Percentiles rank a stretch among this genome's conserved stretches.
These are phyloP conservation scores for Hygrophoropsis aurantiaca DNA, from an alignment of 768 basidiomycete species.

Conservation along the genomic window DNA sequence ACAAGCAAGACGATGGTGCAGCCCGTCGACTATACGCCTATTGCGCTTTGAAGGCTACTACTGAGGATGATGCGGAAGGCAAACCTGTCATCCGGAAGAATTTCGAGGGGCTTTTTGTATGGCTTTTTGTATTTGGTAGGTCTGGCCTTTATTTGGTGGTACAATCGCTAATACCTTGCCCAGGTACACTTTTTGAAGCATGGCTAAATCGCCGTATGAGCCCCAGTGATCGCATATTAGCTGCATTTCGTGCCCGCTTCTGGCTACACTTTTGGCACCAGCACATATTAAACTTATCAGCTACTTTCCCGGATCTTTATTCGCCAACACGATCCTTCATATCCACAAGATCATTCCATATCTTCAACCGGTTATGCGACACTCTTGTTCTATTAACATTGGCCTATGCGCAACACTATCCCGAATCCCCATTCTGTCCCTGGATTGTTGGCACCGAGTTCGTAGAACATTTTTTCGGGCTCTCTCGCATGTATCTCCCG, in stretches of 20 bases:
- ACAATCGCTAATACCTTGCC: too few relatives aligned
- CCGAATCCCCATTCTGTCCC: slow-evolving; percentile 21
- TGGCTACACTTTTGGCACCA: too few relatives aligned
- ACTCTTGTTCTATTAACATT: slow-evolving; percentile 17
- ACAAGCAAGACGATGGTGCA: slow-evolving; percentile 32
- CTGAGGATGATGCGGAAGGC: slow-evolving; percentile 2
- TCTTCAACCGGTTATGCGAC: slow-evolving; percentile 28
- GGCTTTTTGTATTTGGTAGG: too few relatives aligned
- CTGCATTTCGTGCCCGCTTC: slow-evolving; percentile 22
- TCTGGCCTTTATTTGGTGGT: too few relatives aligned
- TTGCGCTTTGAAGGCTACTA: slow-evolving; percentile 15
- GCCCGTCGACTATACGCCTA: slow-evolving; percentile 23
- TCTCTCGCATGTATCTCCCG: slow-evolving; percentile 22
- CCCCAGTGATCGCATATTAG: background rate
- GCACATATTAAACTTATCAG: too few relatives aligned
- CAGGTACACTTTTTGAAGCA: too few relatives aligned
- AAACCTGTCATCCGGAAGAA: too few relatives aligned
- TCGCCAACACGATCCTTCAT: background rate
- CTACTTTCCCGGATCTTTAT: too few relatives aligned
- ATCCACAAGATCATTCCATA: slow-evolving; percentile 20
- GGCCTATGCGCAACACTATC: slow-evolving; percentile 15
- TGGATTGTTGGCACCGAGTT: slow-evolving; percentile 22
- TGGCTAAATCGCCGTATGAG: too few relatives aligned
- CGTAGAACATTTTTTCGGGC: slow-evolving; percentile 29
- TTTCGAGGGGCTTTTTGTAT: too few relatives aligned